Evolutionary conservation across 106 monocot species (phyloP).

Genomic region (Narthecium ossifragum): DNA sequence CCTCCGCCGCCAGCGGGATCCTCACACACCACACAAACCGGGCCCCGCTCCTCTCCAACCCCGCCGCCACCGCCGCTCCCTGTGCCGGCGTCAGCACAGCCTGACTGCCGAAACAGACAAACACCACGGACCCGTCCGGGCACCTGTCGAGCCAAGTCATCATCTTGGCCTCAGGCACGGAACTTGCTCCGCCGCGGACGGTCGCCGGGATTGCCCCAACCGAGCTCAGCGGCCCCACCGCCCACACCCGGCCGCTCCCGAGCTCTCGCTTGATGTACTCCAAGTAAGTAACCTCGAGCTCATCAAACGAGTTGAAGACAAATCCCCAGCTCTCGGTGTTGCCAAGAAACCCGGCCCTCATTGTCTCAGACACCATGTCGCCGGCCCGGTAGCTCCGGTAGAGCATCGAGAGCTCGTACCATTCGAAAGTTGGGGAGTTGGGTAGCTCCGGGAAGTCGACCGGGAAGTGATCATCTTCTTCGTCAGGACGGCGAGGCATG

Average conservation of each 20-base stretch:
- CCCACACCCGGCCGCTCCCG: constrained; percentile 34
- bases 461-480: too few relatives aligned
- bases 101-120: constrained; percentile 57
- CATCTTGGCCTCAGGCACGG: too few relatives aligned
- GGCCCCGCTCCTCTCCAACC: constrained; percentile 33
- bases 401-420: constrained; percentile 15
- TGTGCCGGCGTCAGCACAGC: constrained; percentile 7
- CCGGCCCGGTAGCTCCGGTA: constrained; percentile 20
- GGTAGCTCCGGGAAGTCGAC: constrained; percentile 1
- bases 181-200: not conserved
- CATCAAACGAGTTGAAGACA: constrained; percentile 38
- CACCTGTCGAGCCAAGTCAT: constrained; percentile 40
- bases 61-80: constrained; percentile 20
- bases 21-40: constrained; percentile 24
- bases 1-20: not conserved
- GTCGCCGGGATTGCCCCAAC: constrained; percentile 4
- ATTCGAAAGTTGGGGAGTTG: constrained; percentile 22
- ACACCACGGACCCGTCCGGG: constrained; percentile 31
- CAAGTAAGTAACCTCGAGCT: constrained; percentile 28
- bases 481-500: not conserved
- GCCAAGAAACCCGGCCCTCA: constrained; percentile 7
- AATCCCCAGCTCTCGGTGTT: constrained; percentile 19
- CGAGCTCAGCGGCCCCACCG: constrained; percentile 34
- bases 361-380: constrained; percentile 16
- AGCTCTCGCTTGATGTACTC: not conserved